phyloP scores from a whole-genome alignment of 2,329 filamentous ascomycete genomes.

The Ascocoryne sarcoides region DNA sequence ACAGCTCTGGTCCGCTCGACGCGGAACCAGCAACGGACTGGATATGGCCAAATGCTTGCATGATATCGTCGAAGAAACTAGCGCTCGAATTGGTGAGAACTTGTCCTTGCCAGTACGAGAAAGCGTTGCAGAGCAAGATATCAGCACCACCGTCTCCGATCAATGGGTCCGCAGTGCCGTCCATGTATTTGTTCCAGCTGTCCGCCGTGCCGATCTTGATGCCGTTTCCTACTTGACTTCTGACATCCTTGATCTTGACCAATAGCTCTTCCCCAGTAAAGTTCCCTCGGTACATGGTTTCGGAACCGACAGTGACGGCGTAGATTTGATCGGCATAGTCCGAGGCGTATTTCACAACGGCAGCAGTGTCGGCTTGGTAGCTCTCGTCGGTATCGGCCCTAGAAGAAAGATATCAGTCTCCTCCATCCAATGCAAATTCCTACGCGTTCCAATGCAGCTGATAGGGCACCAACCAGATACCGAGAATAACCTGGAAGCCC shows the following conservation, averaged over 20 bases:
- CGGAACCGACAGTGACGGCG: constrained; percentile 62
- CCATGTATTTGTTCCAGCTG: constrained; percentile 63
- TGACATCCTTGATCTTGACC: constrained; percentile 52
- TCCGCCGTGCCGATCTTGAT: constrained; percentile 60
- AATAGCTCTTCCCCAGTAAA: constrained; percentile 53
- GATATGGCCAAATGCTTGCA: constrained; percentile 53
- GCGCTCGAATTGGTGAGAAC: constrained; percentile 44
- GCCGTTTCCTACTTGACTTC: constrained; percentile 41
- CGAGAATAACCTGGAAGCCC: constrained; percentile 59
- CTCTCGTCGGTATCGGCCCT: constrained; percentile 56
- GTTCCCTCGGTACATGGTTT: constrained; percentile 61
- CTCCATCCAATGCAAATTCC: too few species aligned
- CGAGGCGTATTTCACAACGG: constrained; percentile 41
- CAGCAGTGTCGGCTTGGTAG: constrained; percentile 51
- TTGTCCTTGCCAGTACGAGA: constrained; percentile 64
- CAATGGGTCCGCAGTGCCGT: constrained; percentile 58
- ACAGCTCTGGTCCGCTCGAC: constrained; percentile 49
- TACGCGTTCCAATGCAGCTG: too few species aligned
- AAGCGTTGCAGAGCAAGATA: constrained; percentile 57
- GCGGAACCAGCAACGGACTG: constrained; percentile 42
- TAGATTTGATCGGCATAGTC: constrained; percentile 51
- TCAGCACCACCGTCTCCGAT: constrained; percentile 44
- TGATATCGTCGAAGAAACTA: constrained; percentile 60
- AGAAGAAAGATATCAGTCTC: constrained; percentile 3
- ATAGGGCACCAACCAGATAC: constrained; percentile 49